Evolutionary conservation across 768 basidiomycete species (phyloP), one percentile per base, ranked within the genome.

Genomic region (Phanerochaete carnosa): DNA sequence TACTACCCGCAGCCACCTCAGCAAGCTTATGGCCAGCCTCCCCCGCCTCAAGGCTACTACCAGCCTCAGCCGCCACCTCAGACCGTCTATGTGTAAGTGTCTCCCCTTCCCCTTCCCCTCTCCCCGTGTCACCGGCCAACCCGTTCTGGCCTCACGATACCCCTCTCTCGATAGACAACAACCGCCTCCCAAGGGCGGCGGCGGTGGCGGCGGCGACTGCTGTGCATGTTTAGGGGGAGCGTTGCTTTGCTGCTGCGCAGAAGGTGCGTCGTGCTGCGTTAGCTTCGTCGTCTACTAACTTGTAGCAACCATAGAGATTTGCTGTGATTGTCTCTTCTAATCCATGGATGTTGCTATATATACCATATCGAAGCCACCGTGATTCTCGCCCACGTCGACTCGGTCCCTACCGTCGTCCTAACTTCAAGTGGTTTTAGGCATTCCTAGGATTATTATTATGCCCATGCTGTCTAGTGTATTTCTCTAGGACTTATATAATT

Each of bases 1-100:
- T 89, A 90, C 70, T 89, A 90, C 65, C 88, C 80, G 23, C 78
- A 90, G 78, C 85, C 87, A 74, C 91, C 90, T 13, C 86, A 82
- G 63, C 85, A 88, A 66, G 76, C 87, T 0, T 89, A 92, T 70
- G 74, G 74, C n/a, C 74, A 74, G 45, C 11, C 39, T 43, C 55
- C 45, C 25, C 62, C 57, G 8, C 61, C 57, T 7, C 59, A 60
- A 23, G 61, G 61, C 37, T 71, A 75, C 37, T 76, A 79, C 35
- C 79, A 79, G 66, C 79, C 68, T 28, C 66, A 69, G 52, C 65
- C 65, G 1, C 77, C 79, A 29, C 79, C 78, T 57, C 78, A 67
- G 26, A 86, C 88, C 0, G 86, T 93, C 55, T 89, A 90, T 69
- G 88, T 92, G 90, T 92, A 69, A 65, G 89, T 80, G 35, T 23